Conservation (phyloP, 192 early-diverging fungal genomes). For the Gamsiella multidivaricata region DNA sequence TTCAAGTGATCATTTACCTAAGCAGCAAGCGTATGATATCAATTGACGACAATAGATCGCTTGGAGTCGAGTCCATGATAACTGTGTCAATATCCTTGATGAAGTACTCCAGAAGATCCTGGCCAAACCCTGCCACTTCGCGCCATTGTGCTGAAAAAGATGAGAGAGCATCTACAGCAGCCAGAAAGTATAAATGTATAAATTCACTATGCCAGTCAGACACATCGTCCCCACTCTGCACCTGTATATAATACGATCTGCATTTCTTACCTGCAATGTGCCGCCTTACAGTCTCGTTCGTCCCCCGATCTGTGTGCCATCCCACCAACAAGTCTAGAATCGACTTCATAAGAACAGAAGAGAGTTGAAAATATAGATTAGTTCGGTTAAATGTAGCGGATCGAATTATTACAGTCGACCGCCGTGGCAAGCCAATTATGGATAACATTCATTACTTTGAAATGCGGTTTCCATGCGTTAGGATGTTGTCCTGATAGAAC, state of each 20-base stretch:
- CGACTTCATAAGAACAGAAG: slow-evolving; percentile 25
- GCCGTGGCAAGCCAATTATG: neutral
- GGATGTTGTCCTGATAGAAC: slow-evolving; percentile 26
- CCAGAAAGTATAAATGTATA: too few relatives aligned
- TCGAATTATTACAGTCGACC: neutral
- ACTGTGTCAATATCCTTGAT: slow-evolving; percentile 36
- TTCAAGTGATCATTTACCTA: too few relatives aligned
- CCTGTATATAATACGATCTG: neutral
- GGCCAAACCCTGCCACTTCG: slow-evolving; percentile 24
- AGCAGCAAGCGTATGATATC: slow-evolving; percentile 13
- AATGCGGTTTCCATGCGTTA: slow-evolving; percentile 30
- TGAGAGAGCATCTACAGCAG: slow-evolving; percentile 14
- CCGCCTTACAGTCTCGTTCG: slow-evolving; percentile 48
- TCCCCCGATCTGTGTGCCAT: slow-evolving; percentile 71
- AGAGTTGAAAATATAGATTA: neutral
- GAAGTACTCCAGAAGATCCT: slow-evolving; percentile 35
- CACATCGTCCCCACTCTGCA: too few relatives aligned
- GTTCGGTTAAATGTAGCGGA: neutral
- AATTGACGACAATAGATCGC: neutral
- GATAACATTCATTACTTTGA: slow-evolving; percentile 15
- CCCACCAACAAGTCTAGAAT: slow-evolving; percentile 77
- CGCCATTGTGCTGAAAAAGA: slow-evolving; percentile 31
- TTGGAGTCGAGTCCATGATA: neutral
- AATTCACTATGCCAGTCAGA: too few relatives aligned
- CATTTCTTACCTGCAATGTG: slow-evolving; percentile 60